Percentiles rank a stretch among this genome's conserved stretches.
These are phyloP conservation scores for Mycena sanguinolenta DNA, from an alignment of 768 basidiomycete genomes.

Conservation along the genomic window DNA sequence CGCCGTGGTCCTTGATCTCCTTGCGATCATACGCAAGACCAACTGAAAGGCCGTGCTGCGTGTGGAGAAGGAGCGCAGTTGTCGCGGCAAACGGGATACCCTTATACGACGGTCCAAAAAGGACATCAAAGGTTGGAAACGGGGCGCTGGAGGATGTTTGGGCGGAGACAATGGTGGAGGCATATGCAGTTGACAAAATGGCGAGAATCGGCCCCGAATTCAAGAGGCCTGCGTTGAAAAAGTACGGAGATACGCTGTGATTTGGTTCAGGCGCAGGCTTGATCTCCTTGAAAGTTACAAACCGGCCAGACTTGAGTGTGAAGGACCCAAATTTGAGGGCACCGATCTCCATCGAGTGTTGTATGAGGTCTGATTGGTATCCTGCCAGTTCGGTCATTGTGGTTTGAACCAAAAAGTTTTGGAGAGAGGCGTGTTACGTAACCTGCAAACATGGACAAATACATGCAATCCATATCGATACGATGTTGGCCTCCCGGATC, in stretches of 20 bases:
- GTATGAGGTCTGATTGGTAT: slow-evolving; percentile 77
- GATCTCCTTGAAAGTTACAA: slow-evolving; percentile 20
- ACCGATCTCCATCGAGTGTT: slow-evolving; percentile 74
- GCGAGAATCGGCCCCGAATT: slow-evolving; percentile 86
- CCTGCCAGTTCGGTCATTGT: slow-evolving; percentile 52
- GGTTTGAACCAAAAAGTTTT: neutral
- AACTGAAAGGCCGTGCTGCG: slow-evolving; percentile 70
- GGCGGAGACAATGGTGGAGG: slow-evolving; percentile 78
- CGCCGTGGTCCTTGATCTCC: slow-evolving; percentile 96
- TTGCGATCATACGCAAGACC: slow-evolving; percentile 96
- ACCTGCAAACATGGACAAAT: neutral
- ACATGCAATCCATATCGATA: too few relatives aligned
- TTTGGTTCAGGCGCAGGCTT: slow-evolving; percentile 18
- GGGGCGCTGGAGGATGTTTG: slow-evolving; percentile 45
- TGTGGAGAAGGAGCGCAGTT: slow-evolving; percentile 81
- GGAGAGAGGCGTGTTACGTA: neutral
- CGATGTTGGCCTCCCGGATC: too few relatives aligned
- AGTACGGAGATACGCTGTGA: slow-evolving; percentile 89
- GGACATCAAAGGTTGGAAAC: slow-evolving; percentile 75
- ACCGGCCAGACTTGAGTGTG: slow-evolving; percentile 96
- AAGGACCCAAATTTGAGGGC: slow-evolving; percentile 94
- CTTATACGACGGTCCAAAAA: slow-evolving; percentile 98
- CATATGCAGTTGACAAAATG: slow-evolving; percentile 85
- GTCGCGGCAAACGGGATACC: slow-evolving; percentile 94
- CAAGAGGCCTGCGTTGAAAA: slow-evolving; percentile 95